These are phyloP conservation scores for Tetracladium setigerum DNA, from an alignment of 495 filamentous ascomycete genomes.

Conservation along the genomic window DNA sequence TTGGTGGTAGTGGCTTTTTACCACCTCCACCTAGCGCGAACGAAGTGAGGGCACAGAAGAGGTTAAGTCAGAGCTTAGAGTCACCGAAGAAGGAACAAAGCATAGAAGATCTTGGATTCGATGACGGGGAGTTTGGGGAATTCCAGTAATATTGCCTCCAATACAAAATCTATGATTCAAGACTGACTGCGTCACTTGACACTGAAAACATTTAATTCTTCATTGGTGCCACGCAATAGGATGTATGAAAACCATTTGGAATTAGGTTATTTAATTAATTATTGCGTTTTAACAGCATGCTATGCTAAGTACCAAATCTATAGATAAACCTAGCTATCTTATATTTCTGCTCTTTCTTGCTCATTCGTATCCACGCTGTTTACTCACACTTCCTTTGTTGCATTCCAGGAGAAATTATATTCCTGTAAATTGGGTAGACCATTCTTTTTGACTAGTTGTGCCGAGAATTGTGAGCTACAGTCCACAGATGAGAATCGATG, in stretches of 20 bases:
- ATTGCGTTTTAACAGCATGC: neutral
- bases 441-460: too few species aligned
- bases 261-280: too few species aligned
- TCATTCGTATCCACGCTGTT: too few species aligned
- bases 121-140: slow-evolving; percentile 60
- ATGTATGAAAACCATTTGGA: too few species aligned
- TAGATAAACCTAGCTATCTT: too few species aligned
- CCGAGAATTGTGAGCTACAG: too few species aligned
- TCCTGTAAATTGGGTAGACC: too few species aligned
- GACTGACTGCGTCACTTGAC: neutral
- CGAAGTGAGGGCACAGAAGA: slow-evolving; percentile 43
- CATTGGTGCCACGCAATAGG: neutral
- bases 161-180: neutral
- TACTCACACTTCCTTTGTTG: too few species aligned
- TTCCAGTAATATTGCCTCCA: slow-evolving; percentile 36
- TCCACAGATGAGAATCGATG: too few species aligned
- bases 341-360: too few species aligned
- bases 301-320: too few species aligned
- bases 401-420: too few species aligned
- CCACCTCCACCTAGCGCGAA: slow-evolving; percentile 57
- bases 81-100: slow-evolving; percentile 17
- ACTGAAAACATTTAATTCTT: neutral
- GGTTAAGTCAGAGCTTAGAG: slow-evolving; percentile 28
- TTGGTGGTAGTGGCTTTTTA: slow-evolving; percentile 26
- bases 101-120: slow-evolving; percentile 51